Evolutionary conservation across 495 filamentous ascomycete species (phyloP).

Genomic region (Beverwykella pulmonaria): DNA sequence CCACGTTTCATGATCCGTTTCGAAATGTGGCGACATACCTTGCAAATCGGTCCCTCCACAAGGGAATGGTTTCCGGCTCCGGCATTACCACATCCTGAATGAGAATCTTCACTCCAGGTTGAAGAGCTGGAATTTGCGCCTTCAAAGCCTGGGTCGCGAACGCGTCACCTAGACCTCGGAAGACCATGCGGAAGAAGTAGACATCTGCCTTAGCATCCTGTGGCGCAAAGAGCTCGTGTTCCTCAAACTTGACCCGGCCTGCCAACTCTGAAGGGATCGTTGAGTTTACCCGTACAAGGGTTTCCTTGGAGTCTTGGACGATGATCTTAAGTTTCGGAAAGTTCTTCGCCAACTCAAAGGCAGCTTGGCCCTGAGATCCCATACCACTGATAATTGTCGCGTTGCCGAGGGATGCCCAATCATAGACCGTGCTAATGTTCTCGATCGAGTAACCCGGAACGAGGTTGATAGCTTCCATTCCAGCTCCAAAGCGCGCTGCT

Average conservation of each 20-base stretch:
- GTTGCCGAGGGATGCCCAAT: constrained; percentile 15
- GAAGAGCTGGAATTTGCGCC: too few relatives aligned
- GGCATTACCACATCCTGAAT: constrained; percentile 18
- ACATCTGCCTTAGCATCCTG: constrained; percentile 18
- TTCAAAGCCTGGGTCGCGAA: too few relatives aligned
- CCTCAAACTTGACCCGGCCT: constrained; percentile 6
- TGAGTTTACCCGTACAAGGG: constrained; percentile 4
- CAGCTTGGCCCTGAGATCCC: constrained; percentile 14
- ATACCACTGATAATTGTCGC: constrained; percentile 7
- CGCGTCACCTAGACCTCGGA: too few relatives aligned
- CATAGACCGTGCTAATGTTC: constrained; percentile 17
- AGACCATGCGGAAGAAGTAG: constrained; percentile 24
- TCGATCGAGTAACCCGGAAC: constrained; percentile 17
- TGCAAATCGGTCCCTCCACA: constrained; percentile 11
- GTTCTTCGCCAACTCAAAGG: constrained; percentile 16
- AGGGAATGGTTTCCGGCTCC: constrained; percentile 12
- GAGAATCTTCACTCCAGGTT: constrained; percentile 6
- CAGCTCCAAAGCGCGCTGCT: constrained; percentile 12
- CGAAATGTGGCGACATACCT: background rate
- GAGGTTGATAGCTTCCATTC: constrained; percentile 14
- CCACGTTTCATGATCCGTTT: background rate
- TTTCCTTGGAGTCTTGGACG: constrained; percentile 12
- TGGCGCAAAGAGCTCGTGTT: constrained; percentile 16
- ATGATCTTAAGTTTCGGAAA: constrained; percentile 14
- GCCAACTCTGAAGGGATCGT: constrained; percentile 2